phyloP scores from a whole-genome alignment of 805 yeast genomes.

The Gaillardinia entomophila region DNA sequence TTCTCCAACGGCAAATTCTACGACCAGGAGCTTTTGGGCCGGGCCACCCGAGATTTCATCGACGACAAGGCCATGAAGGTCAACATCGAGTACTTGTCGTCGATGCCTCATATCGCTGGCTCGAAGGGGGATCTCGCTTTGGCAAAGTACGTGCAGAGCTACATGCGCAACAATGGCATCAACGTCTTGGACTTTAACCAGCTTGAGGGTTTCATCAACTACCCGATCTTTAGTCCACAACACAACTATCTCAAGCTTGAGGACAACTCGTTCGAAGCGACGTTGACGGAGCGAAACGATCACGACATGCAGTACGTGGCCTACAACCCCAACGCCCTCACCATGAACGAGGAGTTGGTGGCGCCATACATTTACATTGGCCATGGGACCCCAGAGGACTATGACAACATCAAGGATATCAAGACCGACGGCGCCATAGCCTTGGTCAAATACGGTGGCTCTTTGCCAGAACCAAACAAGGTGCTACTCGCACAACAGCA shows the following conservation, averaged over 20 bases:
- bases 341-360: constrained; percentile 46
- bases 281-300: constrained; percentile 25
- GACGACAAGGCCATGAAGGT: constrained; percentile 56
- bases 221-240: constrained; percentile 39
- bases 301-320: constrained; percentile 38
- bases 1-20: constrained; percentile 54
- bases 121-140: constrained; percentile 78
- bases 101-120: constrained; percentile 85
- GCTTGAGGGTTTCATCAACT: constrained; percentile 56
- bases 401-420: constrained; percentile 34
- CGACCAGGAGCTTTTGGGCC: constrained; percentile 48
- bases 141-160: constrained; percentile 57
- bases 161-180: constrained; percentile 55
- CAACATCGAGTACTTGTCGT: constrained; percentile 63
- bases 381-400: constrained; percentile 58
- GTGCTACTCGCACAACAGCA: constrained; percentile 44
- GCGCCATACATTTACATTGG: constrained; percentile 59
- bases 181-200: constrained; percentile 44
- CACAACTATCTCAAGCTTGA: constrained; percentile 22
- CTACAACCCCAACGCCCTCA: constrained; percentile 62
- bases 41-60: constrained; percentile 43
- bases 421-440: constrained; percentile 46
- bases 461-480: constrained; percentile 30
- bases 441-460: constrained; percentile 54
- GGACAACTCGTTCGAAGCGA: constrained; percentile 34